phyloP scores from a whole-genome alignment of 2,329 filamentous ascomycete species.

The Nakataea oryzae region DNA sequence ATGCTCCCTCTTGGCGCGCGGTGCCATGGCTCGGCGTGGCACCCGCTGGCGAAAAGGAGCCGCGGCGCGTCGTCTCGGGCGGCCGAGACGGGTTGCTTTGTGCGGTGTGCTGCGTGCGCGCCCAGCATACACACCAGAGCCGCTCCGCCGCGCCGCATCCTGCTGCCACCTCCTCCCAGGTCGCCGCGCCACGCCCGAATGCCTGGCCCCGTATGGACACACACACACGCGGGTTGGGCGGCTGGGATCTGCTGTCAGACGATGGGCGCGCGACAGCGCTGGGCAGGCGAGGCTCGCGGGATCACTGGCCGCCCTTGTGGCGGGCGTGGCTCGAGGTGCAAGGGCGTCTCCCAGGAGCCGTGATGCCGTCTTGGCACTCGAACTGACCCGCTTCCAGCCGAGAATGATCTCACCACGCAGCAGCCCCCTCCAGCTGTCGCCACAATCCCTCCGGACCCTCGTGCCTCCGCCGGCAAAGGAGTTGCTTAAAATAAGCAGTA shows the following conservation, averaged over 20 bases:
- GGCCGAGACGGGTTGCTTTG: neutral
- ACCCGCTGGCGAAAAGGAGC: neutral
- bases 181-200: no score
- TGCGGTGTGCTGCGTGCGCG: no score
- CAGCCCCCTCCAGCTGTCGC: neutral
- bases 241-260: neutral
- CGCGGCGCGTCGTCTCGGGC: neutral
- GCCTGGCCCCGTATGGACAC: no score
- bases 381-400: neutral
- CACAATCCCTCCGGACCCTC: neutral
- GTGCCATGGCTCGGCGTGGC: neutral
- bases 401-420: neutral
- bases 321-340: neutral
- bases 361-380: neutral
- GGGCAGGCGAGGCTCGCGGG: neutral
- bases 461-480: no score
- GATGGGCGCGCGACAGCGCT: neutral
- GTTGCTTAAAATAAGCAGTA: no score
- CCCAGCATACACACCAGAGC: no score
- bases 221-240: no score
- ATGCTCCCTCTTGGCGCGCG: neutral
- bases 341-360: neutral
- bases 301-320: neutral
- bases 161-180: no score
- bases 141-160: no score